Base-by-base conservation (phyloP, 441 rosid species). In the Euphorbia neoarborescens region DNA sequence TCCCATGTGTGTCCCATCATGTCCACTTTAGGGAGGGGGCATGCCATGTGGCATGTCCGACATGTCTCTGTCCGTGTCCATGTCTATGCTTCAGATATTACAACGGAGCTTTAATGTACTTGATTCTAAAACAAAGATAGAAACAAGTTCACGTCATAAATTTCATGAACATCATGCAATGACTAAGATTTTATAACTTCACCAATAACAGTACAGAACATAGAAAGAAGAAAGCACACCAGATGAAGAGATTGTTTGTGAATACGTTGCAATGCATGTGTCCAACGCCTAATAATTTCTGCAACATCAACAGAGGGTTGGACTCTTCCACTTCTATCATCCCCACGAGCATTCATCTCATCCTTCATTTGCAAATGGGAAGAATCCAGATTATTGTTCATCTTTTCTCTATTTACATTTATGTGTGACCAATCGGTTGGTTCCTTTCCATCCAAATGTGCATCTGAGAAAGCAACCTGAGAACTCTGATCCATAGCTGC, bases 401-500 rank as follows among this genome's bases (percentile, higher is more conserved):
- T 65, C 80, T 71, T 82, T 76, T 82, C 85, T 68, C 79, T 80
- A 69, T 80, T 78, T 75, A 68, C 75, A 73, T 78, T 78, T 32
- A 56, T 60, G 63, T 76, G 69, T 8, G 78, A 83, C 62, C 83
- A 92, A 79, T 87, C 92, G 84, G 76, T 83, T 56, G 79, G 85
- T 78, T 87, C 98, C 70, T 84, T 88, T 56, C 81, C 94, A 81
- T 89, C 94, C 59, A 80, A 75, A 82, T 77, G 79, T 57, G 81
- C 65, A 77, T 94, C 91, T 32, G 92, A 70, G 71, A 74, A 75
- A 75, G 98, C 88, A 84, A 82, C 88, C 82, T 91, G 95, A 75
- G 97, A 87, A 81, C 97, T 95, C 85, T 87, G 95, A 84, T 92
- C 99, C 97, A 95, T 95, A 56, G 98, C 97, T 10, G 97, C 89